These are phyloP conservation scores for Cyclotella baltica DNA, from an alignment of 108 stramenopile species.

Conservation along the genomic window DNA sequence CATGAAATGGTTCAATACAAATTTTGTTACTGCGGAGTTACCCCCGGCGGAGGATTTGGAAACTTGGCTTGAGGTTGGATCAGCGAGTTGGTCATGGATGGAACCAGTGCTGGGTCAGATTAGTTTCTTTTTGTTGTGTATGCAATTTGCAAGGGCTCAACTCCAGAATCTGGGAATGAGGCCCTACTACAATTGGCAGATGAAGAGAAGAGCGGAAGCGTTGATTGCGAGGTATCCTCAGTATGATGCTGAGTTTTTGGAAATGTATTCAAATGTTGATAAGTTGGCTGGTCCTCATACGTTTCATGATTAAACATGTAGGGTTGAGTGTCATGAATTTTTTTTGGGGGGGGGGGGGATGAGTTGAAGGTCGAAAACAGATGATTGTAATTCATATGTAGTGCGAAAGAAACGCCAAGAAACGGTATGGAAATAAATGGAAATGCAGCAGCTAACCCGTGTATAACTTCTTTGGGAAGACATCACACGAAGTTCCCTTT, in stretches of 20 bases:
- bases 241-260: conserved; percentile 56
- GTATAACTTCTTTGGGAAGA: too few species aligned
- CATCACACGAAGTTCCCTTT: too few species aligned
- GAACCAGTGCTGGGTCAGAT: conserved; percentile 86
- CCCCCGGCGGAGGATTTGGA: conserved; percentile 82
- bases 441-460: too few species aligned
- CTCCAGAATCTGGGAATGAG: conserved; percentile 83
- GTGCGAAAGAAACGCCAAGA: too few species aligned
- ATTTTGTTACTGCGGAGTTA: conserved; percentile 85
- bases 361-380: too few species aligned
- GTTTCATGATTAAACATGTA: background rate
- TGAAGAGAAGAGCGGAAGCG: conserved; percentile 22
- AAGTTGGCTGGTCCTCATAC: conserved; percentile 24
- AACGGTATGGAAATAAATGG: too few species aligned
- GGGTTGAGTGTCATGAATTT: background rate
- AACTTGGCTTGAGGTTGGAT: conserved; percentile 81
- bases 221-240: conserved; percentile 38
- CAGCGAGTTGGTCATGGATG: conserved; percentile 89
- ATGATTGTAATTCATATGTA: too few species aligned
- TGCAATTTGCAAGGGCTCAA: conserved; percentile 82
- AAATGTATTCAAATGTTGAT: conserved; percentile 40
- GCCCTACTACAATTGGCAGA: conserved; percentile 69
- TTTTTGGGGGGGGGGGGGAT: too few species aligned
- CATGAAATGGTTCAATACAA: conserved; percentile 84
- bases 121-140: conserved; percentile 80